A percentile compares a stretch with the other conserved stretches of the same genome.
phyloP scores from a whole-genome alignment of 1,284 basidiomycete genomes.

The Exobasidium cylindrosporum region DNA sequence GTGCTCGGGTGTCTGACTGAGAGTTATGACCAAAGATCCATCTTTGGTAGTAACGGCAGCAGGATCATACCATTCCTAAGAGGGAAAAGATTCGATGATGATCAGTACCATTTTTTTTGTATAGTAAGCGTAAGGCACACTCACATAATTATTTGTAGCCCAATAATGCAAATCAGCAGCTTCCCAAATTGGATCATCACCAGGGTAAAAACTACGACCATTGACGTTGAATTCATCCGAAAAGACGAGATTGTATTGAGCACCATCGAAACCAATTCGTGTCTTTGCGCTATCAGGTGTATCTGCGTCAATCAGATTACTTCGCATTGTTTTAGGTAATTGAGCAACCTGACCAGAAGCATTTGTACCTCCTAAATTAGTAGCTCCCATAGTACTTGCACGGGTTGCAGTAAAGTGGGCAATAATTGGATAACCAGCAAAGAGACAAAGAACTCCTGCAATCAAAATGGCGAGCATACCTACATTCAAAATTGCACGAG shows the following conservation, averaged over 20 bases:
- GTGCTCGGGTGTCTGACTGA: slow-evolving; percentile 58
- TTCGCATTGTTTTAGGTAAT: slow-evolving; percentile 19
- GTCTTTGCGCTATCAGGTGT: slow-evolving; percentile 47
- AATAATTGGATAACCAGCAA: slow-evolving; percentile 75
- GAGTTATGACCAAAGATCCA: slow-evolving; percentile 75
- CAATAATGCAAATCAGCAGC: slow-evolving; percentile 70
- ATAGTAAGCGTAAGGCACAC: background rate
- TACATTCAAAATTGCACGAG: slow-evolving; percentile 59
- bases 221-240: slow-evolving; percentile 54
- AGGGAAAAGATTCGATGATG: slow-evolving; percentile 2
- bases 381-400: slow-evolving; percentile 30
- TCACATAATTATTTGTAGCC: slow-evolving; percentile 55
- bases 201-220: slow-evolving; percentile 61
- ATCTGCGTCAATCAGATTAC: slow-evolving; percentile 51
- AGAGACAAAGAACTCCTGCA: slow-evolving; percentile 63
- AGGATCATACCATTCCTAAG: slow-evolving; percentile 66
- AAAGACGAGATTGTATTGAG: slow-evolving; percentile 51
- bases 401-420: slow-evolving; percentile 22
- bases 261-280: slow-evolving; percentile 59
- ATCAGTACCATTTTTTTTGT: background rate
- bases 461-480: slow-evolving; percentile 59
- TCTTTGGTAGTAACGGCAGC: slow-evolving; percentile 71
- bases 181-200: slow-evolving; percentile 69
- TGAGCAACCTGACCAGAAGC: slow-evolving; percentile 39
- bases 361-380: slow-evolving; percentile 44